Conservation (phyloP, 139 green algal species). For the Mesostigma viride region DNA sequence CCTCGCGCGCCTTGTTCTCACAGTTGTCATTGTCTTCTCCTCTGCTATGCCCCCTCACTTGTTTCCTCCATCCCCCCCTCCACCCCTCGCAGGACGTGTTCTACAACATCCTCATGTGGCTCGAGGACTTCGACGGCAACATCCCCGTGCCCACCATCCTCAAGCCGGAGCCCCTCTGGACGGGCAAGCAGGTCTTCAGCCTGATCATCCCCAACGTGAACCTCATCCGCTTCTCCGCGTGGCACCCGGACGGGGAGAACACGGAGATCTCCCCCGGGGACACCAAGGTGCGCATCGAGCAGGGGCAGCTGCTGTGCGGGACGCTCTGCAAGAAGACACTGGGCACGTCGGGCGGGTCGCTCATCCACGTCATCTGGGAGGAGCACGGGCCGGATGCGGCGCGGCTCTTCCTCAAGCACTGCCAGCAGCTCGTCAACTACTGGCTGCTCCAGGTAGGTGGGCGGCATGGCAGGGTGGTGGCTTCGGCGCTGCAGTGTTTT, state of each 20-base stretch:
- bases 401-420: constrained; percentile 61
- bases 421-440: constrained; percentile 83
- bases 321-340: constrained; percentile 95
- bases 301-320: constrained; percentile 71
- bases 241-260: constrained; percentile 73
- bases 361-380: constrained; percentile 89
- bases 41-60: too few species aligned
- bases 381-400: constrained; percentile 80
- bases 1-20: too few species aligned
- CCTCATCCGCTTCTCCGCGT: constrained; percentile 58
- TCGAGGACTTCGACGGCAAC: constrained; percentile 82
- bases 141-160: constrained; percentile 85
- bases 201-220: constrained; percentile 83
- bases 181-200: constrained; percentile 79
- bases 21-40: too few species aligned
- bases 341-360: constrained; percentile 58
- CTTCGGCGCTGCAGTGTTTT: too few species aligned
- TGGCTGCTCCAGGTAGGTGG: constrained; percentile 78
- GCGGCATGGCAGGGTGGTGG: too few species aligned
- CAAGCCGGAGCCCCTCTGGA: constrained; percentile 92
- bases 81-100: constrained; percentile 75
- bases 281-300: constrained; percentile 81
- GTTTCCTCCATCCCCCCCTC: too few species aligned
- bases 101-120: constrained; percentile 94
- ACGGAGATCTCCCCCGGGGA: constrained; percentile 72